Evolutionary conservation across 2,329 filamentous ascomycete genomes (phyloP), one percentile per base, ranked within the genome.

Genomic region (Mycosphaerelloides madeirae): DNA sequence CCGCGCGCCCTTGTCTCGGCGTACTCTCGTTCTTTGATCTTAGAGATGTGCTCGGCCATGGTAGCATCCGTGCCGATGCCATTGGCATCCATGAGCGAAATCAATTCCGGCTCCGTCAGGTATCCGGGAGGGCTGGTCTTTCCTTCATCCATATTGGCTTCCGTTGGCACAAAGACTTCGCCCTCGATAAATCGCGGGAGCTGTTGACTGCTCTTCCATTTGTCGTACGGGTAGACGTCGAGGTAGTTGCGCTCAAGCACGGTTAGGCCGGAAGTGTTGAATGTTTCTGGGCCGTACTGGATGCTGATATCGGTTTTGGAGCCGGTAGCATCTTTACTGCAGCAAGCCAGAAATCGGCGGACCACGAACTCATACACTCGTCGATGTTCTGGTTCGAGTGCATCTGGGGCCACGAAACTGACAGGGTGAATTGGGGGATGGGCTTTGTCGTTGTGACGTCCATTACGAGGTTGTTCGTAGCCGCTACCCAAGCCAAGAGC

Each of bases 41-140:
- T 98, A 47, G 87, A 82, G 59, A 98, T 98, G 63, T 98, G 93
- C 59, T 98, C 93, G 0, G 93, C 93, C 93, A 98, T 98, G 1
- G 93, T 98, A 6, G 93, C 93, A 69, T 98, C 93, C 8, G 93
- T 98, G 11, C 93, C 93, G 53, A 98, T 98, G 2, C 93, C 93
- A 63, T 98, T 98, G 34, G 88, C 90, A 69, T 98, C 93, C 93
- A 98, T 98, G 9, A 98, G 77, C 3, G 85, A 85, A 62, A 98
- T 95, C 19, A 98, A 75, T 63, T 98, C 93, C 0, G 93, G 90
- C 64, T 98, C 93, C 0, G 93, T 97, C 22, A 98, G 75, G 63
- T 95, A 96, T 16, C 77, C 80, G 0, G 93, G 93, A 11, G 90
- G 75, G 1, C 77, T 79, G 0, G 93, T 98, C 66, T 94, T 85